Percentiles rank a stretch among this genome's conserved stretches.
Conservation (phyloP, 2,329 filamentous ascomycete genomes). For the Alternaria novae-zelandiae region DNA sequence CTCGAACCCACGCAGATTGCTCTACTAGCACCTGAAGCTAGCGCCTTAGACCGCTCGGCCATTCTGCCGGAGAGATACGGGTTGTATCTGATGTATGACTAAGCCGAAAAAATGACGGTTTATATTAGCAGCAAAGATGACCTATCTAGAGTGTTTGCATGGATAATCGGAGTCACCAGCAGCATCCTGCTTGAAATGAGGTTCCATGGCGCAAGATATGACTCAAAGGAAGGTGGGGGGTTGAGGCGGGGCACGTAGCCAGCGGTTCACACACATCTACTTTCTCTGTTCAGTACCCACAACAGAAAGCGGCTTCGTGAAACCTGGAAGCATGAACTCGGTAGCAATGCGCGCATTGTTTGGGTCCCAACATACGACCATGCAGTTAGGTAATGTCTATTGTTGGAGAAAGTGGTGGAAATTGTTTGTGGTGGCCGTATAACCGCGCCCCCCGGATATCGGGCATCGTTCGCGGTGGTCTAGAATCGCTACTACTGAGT, state of each 20-base stretch:
- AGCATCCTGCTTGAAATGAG: not conserved
- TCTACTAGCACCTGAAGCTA: conserved; percentile 40
- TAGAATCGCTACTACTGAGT: not conserved
- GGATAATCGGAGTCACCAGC: not conserved
- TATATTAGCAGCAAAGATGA: not conserved
- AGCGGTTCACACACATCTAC: not conserved
- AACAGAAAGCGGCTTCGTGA: not conserved
- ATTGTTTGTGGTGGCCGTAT: not conserved
- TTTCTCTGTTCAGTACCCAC: not conserved
- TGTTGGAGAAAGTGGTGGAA: not conserved
- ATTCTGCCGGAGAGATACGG: conserved; percentile 6
- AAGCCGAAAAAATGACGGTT: not conserved
- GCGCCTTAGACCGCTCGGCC: conserved; percentile 33
- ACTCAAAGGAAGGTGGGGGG: not conserved
- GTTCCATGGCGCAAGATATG: not conserved
- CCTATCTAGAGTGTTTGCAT: not conserved
- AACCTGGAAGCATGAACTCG: not conserved
- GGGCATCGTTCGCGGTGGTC: not conserved
- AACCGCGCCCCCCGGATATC: not conserved
- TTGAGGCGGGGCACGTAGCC: not conserved
- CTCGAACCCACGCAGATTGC: conserved; percentile 34
- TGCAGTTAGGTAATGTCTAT: not conserved
- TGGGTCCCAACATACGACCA: not conserved
- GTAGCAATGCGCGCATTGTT: not conserved
- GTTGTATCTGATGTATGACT: not conserved